Percentiles rank a stretch among this genome's conserved stretches.
These are phyloP conservation scores for Lophium mytilinum DNA, from an alignment of 495 filamentous ascomycete genomes.

Conservation along the genomic window DNA sequence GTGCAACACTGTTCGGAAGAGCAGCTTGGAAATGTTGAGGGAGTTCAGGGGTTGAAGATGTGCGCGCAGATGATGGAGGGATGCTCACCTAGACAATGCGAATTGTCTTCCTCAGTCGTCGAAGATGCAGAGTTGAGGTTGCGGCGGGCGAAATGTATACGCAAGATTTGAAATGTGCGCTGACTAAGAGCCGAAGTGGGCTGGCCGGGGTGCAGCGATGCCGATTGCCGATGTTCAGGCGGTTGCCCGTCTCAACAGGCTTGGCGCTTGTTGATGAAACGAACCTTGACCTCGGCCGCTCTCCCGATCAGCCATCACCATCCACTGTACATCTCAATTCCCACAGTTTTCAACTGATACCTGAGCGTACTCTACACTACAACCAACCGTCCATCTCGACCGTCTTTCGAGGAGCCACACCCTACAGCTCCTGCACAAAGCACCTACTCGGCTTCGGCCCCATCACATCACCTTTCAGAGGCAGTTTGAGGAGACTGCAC, in stretches of 20 bases:
- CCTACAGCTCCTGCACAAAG: conserved; percentile 2
- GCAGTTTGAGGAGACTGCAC: conserved; percentile 21
- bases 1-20: not conserved
- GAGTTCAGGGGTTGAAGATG: not conserved
- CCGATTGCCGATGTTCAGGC: too few relatives aligned
- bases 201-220: too few relatives aligned
- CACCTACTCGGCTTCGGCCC: conserved; percentile 14
- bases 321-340: not conserved
- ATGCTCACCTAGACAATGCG: conserved; percentile 29
- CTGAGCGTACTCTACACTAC: not conserved
- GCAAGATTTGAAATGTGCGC: conserved; percentile 12
- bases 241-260: not conserved
- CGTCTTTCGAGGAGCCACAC: not conserved
- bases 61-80: not conserved
- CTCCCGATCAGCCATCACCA: not conserved
- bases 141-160: not conserved
- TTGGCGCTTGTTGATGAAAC: not conserved
- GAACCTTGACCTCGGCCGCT: not conserved
- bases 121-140: conserved; percentile 2
- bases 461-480: conserved; percentile 14
- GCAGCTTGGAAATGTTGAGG: not conserved
- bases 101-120: conserved; percentile 34
- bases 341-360: not conserved
- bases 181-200: not conserved
- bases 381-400: conserved; percentile 1